Evolutionary conservation across 306 rosid genomes (phyloP).

Genomic region (Cercis canadensis): DNA sequence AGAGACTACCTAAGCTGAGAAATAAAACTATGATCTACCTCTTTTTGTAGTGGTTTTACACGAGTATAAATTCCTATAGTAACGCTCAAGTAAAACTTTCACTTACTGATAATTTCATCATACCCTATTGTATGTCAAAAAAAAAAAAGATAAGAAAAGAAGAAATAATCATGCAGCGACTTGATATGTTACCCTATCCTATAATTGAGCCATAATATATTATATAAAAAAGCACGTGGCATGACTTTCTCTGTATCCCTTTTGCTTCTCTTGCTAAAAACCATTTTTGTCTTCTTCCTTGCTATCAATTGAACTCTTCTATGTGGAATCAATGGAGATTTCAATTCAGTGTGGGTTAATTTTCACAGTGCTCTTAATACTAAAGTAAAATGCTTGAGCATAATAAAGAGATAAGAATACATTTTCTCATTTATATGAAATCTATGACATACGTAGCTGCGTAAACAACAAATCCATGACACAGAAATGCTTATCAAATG

Average conservation of each 20-base stretch:
- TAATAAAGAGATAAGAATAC: too few relatives aligned
- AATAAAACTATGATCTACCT: too few relatives aligned
- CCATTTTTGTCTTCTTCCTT: slow-evolving; percentile 32
- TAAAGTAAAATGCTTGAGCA: too few relatives aligned
- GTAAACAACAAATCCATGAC: too few relatives aligned
- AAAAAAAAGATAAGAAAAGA: too few relatives aligned
- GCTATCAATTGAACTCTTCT: slow-evolving; percentile 1
- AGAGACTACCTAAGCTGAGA: too few relatives aligned
- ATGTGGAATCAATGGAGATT: background rate
- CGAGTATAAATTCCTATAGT: too few relatives aligned
- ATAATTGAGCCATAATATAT: background rate
- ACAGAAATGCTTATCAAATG: background rate
- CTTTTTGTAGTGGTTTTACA: too few relatives aligned
- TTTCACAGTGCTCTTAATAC: background rate
- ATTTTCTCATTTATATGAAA: too few relatives aligned
- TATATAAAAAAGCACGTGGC: background rate
- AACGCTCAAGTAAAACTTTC: too few relatives aligned
- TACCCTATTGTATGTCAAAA: background rate
- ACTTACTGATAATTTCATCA: too few relatives aligned
- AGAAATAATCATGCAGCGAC: background rate
- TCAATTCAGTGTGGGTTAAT: background rate
- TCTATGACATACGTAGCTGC: too few relatives aligned
- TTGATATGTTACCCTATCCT: background rate
- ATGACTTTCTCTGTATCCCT: background rate
- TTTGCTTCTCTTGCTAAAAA: slow-evolving; percentile 19